Base-by-base conservation (phyloP, 345 rosid species). In the Kernera saxatilis region DNA sequence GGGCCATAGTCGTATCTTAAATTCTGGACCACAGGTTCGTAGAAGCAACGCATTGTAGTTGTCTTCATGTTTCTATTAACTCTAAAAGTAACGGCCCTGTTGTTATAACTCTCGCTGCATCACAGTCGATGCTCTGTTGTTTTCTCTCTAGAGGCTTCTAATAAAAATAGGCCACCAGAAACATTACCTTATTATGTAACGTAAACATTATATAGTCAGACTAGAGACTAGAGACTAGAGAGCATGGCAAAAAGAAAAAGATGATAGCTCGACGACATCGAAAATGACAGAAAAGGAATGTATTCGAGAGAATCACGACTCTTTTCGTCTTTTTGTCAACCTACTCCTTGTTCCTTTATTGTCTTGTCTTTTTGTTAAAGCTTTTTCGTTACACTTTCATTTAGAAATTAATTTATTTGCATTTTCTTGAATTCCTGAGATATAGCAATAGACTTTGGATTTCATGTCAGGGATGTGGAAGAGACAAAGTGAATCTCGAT, bases 1-100 rank as follows among this genome's bases (percentile, higher is more conserved):
- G 67, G 71, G 72, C 67, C 73, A 41, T 14, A 46, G 48, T 74
- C 69, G 78, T 59, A 74, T 74, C 73, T 0, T 17, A 40, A 40
- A 10, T 22, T 18, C 12, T 0, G 70, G 64, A 69, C 79, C 74
- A 69, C 65, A 25, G 5, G 60, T 44, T 74, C 78, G 78, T 68
- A 60, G 32, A 48, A 73, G 43, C 27, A 48, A 65, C 67, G 77
- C 72, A 48, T 8, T 6, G 21, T 21, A 4, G 2, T 14, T 21
- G 14, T 33, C 35, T 44, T 26, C n/a, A 14, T 23, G 27, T 57
- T 21, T 27, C 44, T 2, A n/a, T n/a, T n/a, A n/a, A n/a, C n/a
- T n/a, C n/a, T n/a, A 8, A 22, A 5, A 45, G 36, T 43, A 33
- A 69, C 35, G 13, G 11, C 36, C 23, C 36, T 36, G 15, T 22